Conservation (phyloP, 1,284 basidiomycete species). For the Salmacisia buchloeana region DNA sequence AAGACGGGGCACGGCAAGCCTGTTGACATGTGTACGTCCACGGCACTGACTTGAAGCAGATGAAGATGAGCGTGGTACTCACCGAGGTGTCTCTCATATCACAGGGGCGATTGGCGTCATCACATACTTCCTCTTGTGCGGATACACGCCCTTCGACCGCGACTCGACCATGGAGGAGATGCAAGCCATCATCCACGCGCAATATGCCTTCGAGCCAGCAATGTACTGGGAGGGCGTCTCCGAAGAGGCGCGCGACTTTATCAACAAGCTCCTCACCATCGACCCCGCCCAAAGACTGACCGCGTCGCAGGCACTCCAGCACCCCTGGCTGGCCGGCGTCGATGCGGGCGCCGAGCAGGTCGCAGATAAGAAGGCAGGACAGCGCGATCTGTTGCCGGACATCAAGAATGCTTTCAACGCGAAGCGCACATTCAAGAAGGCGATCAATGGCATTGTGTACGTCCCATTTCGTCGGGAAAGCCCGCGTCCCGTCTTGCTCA, state of each 20-base stretch:
- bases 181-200: conserved; percentile 47
- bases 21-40: conserved; percentile 67
- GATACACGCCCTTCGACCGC: conserved; percentile 49
- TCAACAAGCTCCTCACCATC: conserved; percentile 42
- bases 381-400: conserved; percentile 46
- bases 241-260: conserved; percentile 42
- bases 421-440: conserved; percentile 45
- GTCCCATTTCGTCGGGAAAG: neutral
- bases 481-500: neutral
- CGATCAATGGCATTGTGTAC: conserved; percentile 44
- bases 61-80: neutral
- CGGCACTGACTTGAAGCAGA: neutral
- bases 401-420: conserved; percentile 50
- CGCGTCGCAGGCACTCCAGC: conserved; percentile 36
- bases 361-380: conserved; percentile 15
- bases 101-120: conserved; percentile 44
- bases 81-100: neutral
- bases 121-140: conserved; percentile 49
- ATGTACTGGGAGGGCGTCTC: conserved; percentile 46
- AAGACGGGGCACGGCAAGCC: conserved; percentile 88
- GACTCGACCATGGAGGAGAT: conserved; percentile 48
- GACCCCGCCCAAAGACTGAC: conserved; percentile 38
- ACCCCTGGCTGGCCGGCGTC: conserved; percentile 34
- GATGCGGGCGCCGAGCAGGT: neutral
- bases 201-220: conserved; percentile 44